Base-by-base conservation (phyloP, 2,329 filamentous ascomycete species). In the Ampelomyces quisqualis region DNA sequence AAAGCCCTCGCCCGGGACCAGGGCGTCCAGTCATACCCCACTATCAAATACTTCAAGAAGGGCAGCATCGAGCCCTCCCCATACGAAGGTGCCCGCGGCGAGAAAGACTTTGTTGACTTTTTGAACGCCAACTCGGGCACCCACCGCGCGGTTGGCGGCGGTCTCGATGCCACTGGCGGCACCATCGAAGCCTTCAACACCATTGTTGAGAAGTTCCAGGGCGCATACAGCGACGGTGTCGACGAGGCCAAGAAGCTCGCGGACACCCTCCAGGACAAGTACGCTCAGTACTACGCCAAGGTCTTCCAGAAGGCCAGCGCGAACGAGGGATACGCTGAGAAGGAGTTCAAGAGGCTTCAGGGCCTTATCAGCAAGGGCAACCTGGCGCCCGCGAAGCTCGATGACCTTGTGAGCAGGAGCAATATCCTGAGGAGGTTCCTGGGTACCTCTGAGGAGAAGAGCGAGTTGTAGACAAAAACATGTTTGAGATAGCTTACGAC, bases 21-120 rank as follows among this genome's bases (percentile, higher is more conserved):
- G 65, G 88, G 84, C 47, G 81, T 98, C 55, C 79, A 79, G 40
- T 88, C 86, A 23, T 98, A 94, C 78, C 93, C 93, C 34, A 98
- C 93, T 49, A 95, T 98, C 77, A 95, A 95, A 76, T 98, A 85
- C 81, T 98, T 96, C 80, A 81, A 89, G 56, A 86, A 86, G 69
- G 90, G 90, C 57, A 87, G 83, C 64, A 86, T 79, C 51, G 82
- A 86, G 63, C 70, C 82, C 31, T 78, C 84, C 58, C 65, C 76
- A 31, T 98, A 96, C 78, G 73, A 77, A 38, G 85, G 86, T 47
- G 87, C 80, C 48, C 90, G 93, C 54, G 75, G 76, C 34, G 89
- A 96, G 76, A 76, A 79, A 32, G 86, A 83, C 52, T 76, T 98
- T 28, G 70, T 97, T 55, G 70, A 78, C 4, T 98, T 86, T 74